These are phyloP conservation scores for Hypoxylon fuscum DNA, from an alignment of 495 filamentous ascomycete species.

Conservation along the genomic window DNA sequence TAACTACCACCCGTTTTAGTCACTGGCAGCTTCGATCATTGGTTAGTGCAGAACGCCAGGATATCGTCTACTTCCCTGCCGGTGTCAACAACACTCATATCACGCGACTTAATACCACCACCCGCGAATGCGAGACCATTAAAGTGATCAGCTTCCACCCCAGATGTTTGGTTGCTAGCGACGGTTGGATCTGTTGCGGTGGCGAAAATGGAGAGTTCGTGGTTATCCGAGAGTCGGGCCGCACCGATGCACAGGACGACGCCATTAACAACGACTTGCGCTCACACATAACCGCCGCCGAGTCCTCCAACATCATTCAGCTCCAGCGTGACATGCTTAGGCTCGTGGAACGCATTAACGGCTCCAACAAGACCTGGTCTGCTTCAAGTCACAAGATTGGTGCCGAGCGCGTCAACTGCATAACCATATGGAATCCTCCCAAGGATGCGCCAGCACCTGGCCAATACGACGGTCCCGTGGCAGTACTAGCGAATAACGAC, in stretches of 20 bases:
- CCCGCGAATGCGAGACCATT: conserved; percentile 77
- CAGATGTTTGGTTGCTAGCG: conserved; percentile 81
- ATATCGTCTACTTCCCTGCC: conserved; percentile 83
- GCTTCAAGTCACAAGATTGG: conserved; percentile 55
- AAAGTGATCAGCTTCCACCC: conserved; percentile 82
- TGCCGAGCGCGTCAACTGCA: conserved; percentile 63
- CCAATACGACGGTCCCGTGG: conserved; percentile 56
- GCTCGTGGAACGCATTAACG: conserved; percentile 45
- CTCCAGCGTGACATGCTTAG: conserved; percentile 44
- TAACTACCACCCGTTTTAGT: conserved; percentile 53
- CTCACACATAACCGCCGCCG: conserved; percentile 19
- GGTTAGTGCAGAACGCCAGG: conserved; percentile 78
- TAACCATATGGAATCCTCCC: conserved; percentile 62
- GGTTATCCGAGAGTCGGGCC: conserved; percentile 64
- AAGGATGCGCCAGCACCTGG: conserved; percentile 34
- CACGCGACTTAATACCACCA: conserved; percentile 74
- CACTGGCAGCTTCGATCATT: conserved; percentile 94
- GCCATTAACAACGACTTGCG: conserved; percentile 41
- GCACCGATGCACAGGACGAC: conserved; percentile 45
- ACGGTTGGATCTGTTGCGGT: conserved; percentile 90
- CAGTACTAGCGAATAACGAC: conserved; percentile 81
- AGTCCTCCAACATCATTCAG: conserved; percentile 44
- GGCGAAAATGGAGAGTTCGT: conserved; percentile 88
- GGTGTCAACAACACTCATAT: conserved; percentile 68
- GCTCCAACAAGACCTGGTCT: conserved; percentile 46